Base-by-base conservation (phyloP, 2,329 filamentous ascomycete genomes). In the Cercospora sp. region DNA sequence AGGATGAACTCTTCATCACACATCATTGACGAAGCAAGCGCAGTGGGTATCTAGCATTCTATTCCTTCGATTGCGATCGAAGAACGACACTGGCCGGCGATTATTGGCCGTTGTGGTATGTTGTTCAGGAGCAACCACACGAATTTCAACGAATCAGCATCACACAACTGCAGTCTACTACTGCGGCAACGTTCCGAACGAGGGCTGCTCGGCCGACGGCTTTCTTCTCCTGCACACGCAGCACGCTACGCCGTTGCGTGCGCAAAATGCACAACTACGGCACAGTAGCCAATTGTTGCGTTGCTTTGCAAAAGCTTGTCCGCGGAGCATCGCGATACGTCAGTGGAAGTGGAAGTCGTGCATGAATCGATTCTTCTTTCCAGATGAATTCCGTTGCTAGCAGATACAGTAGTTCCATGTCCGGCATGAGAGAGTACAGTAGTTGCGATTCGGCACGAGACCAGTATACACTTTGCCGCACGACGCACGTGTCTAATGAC, bases 231-330 rank as follows among this genome's bases (percentile, higher is more conserved):
- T 49, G n/a, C 45, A 21, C 9, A 37, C 32, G 16, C 37, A 43
- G 32, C 16, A n/a, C 37, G 37, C 37, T n/a, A 43, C 37, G 37
- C 37, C 37, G 16, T 43, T 43, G 37, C 37, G 37, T 43, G 37
- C 37, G 37, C 37, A 43, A 43, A 43, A 43, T 43, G 37, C 16
- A n/a, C 37, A n/a, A 24, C 1, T 53, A 12, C 49, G 12, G 21
- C 49, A 58, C n/a, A 34, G 30, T 12, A 58, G 28, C 55, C 55
- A 58, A 34, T 58, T 30, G n/a, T 26, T 3, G 49, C 49, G 24
- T 24, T 18, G 55, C 30, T 32, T 34, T 32, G 55, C 55, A n/a
- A 34, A 58, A 58, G 55, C 55, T 58, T 58, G 55, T 58, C 55
- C 55, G 55, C 55, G 55, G 55, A 58, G 30, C 45, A 49, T 49